Evolutionary conservation across 768 basidiomycete species (phyloP), one percentile per base, ranked within the genome.

Genomic region (Kockovaella imperatae): DNA sequence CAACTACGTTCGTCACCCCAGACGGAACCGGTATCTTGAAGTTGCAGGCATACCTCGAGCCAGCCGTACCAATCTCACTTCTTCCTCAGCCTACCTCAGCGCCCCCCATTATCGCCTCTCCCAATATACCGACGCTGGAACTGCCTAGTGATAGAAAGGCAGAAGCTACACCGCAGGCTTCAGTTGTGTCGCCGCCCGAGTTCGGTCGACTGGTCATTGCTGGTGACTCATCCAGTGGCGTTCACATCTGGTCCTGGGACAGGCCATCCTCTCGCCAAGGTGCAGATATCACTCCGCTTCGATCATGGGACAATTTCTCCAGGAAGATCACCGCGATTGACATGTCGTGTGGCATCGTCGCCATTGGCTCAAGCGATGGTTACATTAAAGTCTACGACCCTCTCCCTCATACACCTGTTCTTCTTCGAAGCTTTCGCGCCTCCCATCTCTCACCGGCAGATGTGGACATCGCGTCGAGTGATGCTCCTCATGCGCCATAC

Each of bases 361-460:
- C 61, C 13, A 49, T 65, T 0, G 67, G 61, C 17, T 61, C 56
- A n/a, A 56, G 49, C 35, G 58, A 64, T 20, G 67, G 62, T 7
- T 50, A 50, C 35, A 57, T 69, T 42, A 59, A 62, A 35, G 44
- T 69, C 10, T 69, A 47, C 43, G 67, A 69, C 40, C 64, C 67
- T 4, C 51, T 66, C 0, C 40, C 62, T 13, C 36, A 36, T 2
- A 49, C 56, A 0, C 67, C 67, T 3, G 32, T 23, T 0, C 52
- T 60, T 3, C 42, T 69, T 2, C 57, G 64, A 5, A 49, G 60
- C 3, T 61, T 64, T 39, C 63, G 59, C 17, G 53, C 62, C 13
- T 53, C 52, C 2, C 61, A 56, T 30, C 47, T 66, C 17, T 55
- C 60, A 0, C 35, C 58, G 1, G 51, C 54, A 2, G 58, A 65